phyloP scores from a whole-genome alignment of 208 protist species.

The Acanthamoeba triangularis region DNA sequence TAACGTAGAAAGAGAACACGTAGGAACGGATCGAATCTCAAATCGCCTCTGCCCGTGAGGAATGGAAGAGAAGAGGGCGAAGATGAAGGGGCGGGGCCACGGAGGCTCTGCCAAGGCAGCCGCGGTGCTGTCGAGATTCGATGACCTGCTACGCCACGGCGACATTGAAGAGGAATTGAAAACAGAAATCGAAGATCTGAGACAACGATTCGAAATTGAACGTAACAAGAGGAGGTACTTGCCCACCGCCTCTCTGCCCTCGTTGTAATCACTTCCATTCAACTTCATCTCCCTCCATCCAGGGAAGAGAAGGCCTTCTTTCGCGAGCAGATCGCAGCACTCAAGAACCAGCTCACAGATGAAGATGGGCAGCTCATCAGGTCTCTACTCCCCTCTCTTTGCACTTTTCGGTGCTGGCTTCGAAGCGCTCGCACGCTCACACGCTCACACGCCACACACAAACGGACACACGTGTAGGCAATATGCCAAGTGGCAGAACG shows the following conservation, averaged over 20 bases:
- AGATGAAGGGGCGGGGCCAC: not conserved
- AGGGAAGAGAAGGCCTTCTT: conserved; percentile 43
- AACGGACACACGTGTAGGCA: not conserved
- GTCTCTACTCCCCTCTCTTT: not conserved
- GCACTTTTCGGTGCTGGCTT: too few species aligned
- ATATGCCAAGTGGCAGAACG: conserved; percentile 31
- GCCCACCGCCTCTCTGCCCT: too few species aligned
- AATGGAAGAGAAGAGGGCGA: not conserved
- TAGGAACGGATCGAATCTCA: too few species aligned
- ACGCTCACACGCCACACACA: not conserved
- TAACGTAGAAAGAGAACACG: too few species aligned
- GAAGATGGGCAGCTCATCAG: conserved; percentile 24
- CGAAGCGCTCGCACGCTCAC: too few species aligned
- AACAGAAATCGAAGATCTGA: conserved; percentile 6
- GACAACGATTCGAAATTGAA: conserved; percentile 26
- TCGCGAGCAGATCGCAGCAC: not conserved
- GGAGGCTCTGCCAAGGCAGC: not conserved
- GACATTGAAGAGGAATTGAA: conserved; percentile 13
- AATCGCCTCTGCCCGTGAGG: not conserved
- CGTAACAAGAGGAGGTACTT: conserved; percentile 2
- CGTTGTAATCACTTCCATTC: not conserved
- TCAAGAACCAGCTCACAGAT: not conserved
- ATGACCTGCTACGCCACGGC: not conserved
- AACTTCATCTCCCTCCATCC: not conserved
- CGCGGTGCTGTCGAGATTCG: not conserved